Evolutionary conservation across 768 basidiomycete species (phyloP).

Genomic region (Mycena capillaripes): DNA sequence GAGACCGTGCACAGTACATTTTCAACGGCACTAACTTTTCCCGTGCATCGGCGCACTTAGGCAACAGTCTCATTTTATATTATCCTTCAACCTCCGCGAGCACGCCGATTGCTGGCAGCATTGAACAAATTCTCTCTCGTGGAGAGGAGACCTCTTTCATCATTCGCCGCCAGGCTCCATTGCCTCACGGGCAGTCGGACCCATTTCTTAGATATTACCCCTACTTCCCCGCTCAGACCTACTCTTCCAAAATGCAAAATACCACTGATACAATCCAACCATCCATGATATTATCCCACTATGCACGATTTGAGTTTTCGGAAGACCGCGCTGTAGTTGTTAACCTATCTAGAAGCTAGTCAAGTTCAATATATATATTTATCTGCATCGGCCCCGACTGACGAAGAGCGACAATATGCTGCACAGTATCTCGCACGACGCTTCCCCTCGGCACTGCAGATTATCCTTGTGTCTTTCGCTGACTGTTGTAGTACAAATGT

Average conservation of each 20-base stretch:
- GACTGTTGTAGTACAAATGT: too few relatives aligned
- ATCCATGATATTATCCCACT: constrained; percentile 22
- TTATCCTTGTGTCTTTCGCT: too few relatives aligned
- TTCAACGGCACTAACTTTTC: constrained; percentile 23
- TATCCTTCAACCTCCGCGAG: constrained; percentile 29
- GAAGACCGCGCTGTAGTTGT: constrained; percentile 25
- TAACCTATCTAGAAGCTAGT: constrained; percentile 30
- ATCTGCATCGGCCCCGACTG: too few relatives aligned
- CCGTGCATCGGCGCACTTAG: constrained; percentile 29
- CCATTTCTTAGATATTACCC: constrained; percentile 30
- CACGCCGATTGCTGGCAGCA: constrained; percentile 26
- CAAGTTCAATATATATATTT: too few relatives aligned
- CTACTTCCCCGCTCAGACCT: constrained; percentile 33
- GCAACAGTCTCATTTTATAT: constrained; percentile 32
- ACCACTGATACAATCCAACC: constrained; percentile 20
- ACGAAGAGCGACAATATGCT: too few relatives aligned
- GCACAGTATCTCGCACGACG: too few relatives aligned
- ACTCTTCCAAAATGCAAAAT: constrained; percentile 31
- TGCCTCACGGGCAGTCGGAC: constrained; percentile 19
- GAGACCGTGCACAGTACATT: constrained; percentile 28
- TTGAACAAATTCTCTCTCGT: constrained; percentile 15
- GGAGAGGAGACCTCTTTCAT: constrained; percentile 19
- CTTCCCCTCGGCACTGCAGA: too few relatives aligned
- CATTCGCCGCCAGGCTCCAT: constrained; percentile 24
- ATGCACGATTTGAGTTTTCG: constrained; percentile 33